Evolutionary conservation across 192 early-diverging fungal genomes (phyloP), one percentile per base, ranked within the genome.

Genomic region (Dissophora ornata): DNA sequence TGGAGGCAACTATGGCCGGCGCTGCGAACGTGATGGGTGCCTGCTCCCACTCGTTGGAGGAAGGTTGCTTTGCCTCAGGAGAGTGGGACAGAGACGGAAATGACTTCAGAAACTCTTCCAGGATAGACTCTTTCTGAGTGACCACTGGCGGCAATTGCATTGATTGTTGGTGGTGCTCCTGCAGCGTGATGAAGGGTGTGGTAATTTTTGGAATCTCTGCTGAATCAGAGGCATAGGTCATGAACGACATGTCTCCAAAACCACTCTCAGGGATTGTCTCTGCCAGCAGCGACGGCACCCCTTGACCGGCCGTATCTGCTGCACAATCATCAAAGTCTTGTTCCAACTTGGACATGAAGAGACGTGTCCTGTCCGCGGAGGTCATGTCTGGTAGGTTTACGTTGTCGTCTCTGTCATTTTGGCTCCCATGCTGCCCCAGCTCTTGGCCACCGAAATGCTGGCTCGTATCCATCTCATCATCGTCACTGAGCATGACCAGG

Each of bases 291-390:
- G 65, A 62, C 24, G 47, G 59, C 2, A 67, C 48, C 0, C 50
- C 58, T 19, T 53, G 45, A 12, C 30, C 24, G 7, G 26, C 16
- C 26, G 41, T 29, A 8, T 25, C 29, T 13, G 33, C 48, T 50
- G 46, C 19, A n/a, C 24, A 4, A 12, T 24, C 18, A 40, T 71
- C 69, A 25, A 45, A 71, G 19, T 62, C 69, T 1, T 24, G 59
- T 12, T 63, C 61, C 41, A 71, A 29, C 8, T 30, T 50, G 4
- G 69, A 61, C 71, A 75, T 66, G 49, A 75, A 75, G 3, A 29
- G 34, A 4, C 24, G 38, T 1, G 71, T 66, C 38, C 54, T 19
- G 32, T 75, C 50, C 3, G 57, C 57, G 46, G 66, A 29, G 15
- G 55, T 59, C 48, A 52, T 53, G 32, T 73, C 62, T 8, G 38